Base-by-base conservation (phyloP, 2,329 filamentous ascomycete species). In the Emericellopsis atlantica region DNA sequence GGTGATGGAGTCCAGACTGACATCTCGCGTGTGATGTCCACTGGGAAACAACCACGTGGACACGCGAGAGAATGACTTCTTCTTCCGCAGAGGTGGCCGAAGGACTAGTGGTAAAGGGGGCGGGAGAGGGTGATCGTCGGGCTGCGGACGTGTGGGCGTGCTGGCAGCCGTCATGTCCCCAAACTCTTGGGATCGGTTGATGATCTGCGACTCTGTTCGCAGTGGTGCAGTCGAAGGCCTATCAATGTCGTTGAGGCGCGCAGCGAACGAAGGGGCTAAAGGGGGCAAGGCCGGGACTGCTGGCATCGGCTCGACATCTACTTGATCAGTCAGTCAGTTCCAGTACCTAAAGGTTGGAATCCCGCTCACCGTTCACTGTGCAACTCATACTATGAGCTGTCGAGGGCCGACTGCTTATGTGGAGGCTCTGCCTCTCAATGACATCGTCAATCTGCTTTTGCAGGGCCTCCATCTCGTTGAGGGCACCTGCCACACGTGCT, bases 61-160 rank as follows among this genome's bases (percentile, higher is more conserved):
- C 8, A 80, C 72, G 14, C 69, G 66, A 9, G 74, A 76, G 51
- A 81, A 80, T 0, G 76, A 79, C 51, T 80, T 81, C 64, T 79
- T 81, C 63, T 80, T 80, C 44, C 76, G 64, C 45, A 80, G 53
- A 2, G 74, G 73, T 7, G 74, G 75, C n/a, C 71, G 69, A 42
- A 77, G 63, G 14, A 76, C 68, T 21, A 79, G 64, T 0, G 75
- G 74, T 5, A 78, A 58, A 2, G 76, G 75, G 1, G 74, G 75
- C 3, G 72, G 70, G 1, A 71, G 63, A 2, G 64, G 58, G 6
- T 59, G 54, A 5, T 63, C 58, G 18, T 64, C 53, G 22, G 47
- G 50, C 39, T 50, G 49, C 23, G 51, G 43, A 6, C 23, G 10
- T 6, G 44, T 49, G 10, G 48, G 53, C n/a, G 54, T 51, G 36